Evolutionary conservation across 495 filamentous ascomycete species (phyloP), one percentile per base, ranked within the genome.

Genomic region (Podospora tetraspora): DNA sequence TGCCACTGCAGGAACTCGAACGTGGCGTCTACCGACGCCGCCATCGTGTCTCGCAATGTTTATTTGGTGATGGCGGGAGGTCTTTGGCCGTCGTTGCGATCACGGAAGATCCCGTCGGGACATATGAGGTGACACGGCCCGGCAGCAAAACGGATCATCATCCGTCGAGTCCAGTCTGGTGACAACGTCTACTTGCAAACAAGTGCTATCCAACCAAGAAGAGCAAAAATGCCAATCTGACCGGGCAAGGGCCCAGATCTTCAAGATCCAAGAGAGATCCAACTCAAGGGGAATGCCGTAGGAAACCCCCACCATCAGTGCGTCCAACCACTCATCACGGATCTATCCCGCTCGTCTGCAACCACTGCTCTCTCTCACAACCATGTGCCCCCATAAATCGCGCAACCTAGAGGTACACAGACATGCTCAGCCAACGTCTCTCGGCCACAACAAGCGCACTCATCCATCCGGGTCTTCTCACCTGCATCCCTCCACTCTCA

Each of bases 1-100:
- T n/a, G 52, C 58, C 58, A 61, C 59, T 29, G 21, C 4, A 67
- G 24, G 13, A 61, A 67, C 29, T n/a, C n/a, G n/a, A n/a, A n/a
- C n/a, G n/a, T n/a, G n/a, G n/a, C n/a, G n/a, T n/a, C n/a, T n/a
- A n/a, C n/a, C n/a, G n/a, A n/a, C n/a, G n/a, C n/a, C n/a, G n/a
- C n/a, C n/a, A n/a, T n/a, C n/a, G n/a, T 59, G 57, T 13, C 34
- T 34, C 32, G 16, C 34, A 6, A 6, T 19, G 34, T 16, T 16
- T 43, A 16, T 22, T 16, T 19, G 22, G n/a, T n/a, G n/a, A n/a
- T n/a, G n/a, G n/a, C n/a, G n/a, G 10, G 3, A 59, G 22, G 0
- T 8, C 9, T 2, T 30, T 23, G 19, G 19, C n/a, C 10, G 22
- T 3, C 57, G 3, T 10, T 23, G 57, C 57, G 57, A 1, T 59